Evolutionary conservation across 306 rosid genomes (phyloP).

Genomic region (Rosa multiflora): DNA sequence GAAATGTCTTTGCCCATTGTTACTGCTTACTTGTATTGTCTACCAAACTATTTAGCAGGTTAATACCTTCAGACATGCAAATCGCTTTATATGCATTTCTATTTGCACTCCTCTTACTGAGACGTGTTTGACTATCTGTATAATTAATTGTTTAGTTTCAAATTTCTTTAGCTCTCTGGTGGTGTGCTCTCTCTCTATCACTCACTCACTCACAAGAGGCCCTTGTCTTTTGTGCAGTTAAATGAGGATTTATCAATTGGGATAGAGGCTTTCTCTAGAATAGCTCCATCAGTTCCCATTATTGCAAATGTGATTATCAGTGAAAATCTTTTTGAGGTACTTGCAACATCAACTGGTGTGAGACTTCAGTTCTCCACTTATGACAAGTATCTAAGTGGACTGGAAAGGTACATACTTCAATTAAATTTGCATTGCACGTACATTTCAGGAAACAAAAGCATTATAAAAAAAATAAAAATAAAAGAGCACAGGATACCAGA

Average conservation of each 20-base stretch:
- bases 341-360: slow-evolving; percentile 60
- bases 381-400: slow-evolving; percentile 72
- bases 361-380: slow-evolving; percentile 76
- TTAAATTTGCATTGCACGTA: background rate
- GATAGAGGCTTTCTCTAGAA: slow-evolving; percentile 86
- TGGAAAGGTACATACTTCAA: slow-evolving; percentile 62
- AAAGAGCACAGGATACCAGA: background rate
- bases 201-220: background rate
- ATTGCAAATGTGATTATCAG: slow-evolving; percentile 73
- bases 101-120: background rate
- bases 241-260: slow-evolving; percentile 76
- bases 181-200: no score
- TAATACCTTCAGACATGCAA: slow-evolving; percentile 5
- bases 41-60: slow-evolving; percentile 6
- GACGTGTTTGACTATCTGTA: background rate
- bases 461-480: no score
- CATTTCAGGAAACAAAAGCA: background rate
- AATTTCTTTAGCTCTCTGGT: slow-evolving; percentile 17
- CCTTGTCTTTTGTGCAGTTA: slow-evolving; percentile 48
- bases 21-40: slow-evolving; percentile 1
- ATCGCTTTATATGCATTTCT: slow-evolving; percentile 4
- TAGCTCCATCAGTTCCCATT: slow-evolving; percentile 88
- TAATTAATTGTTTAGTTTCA: slow-evolving; percentile 1
- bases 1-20: slow-evolving; percentile 10
- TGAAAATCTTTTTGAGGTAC: slow-evolving; percentile 79